Base-by-base conservation (phyloP, 495 filamentous ascomycete genomes). In the Penicillium ochrochloron region DNA sequence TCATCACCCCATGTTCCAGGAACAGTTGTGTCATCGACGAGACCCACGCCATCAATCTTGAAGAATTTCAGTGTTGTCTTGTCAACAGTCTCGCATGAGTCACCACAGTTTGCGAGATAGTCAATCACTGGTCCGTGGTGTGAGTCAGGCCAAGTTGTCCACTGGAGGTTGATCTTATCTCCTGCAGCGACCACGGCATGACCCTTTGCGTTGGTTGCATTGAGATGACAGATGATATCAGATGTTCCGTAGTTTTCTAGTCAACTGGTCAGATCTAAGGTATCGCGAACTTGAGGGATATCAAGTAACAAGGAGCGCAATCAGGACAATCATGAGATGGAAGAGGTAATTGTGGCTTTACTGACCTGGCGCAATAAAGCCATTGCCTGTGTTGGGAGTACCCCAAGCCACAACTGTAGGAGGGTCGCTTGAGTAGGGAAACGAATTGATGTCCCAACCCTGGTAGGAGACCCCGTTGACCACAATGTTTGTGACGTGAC, bases 81-180 rank as follows among this genome's bases (percentile, higher is more conserved):
- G 75, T 90, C 83, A 17, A 86, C 89, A 0, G 73, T 81, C 44
- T 84, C 79, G 74, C 89, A 92, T 83, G 86, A 3, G 64, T 59
- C 64, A 33, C 84, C 80, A 78, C 90, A 93, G 27, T 84, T 77
- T 51, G 91, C 91, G 0, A 95, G 80, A 66, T 92, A 93, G 73
- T 85, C 84, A 67, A 92, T 85, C 66, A 90, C 85, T 8, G 90
- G 90, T 9, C 91, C 89, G 62, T 87, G 82, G 61, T 90, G 90
- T 8, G 80, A 82, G 0, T 79, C 74, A 0, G 90, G 90, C 89
- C 90, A 92, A 0, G 75, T 73, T 51, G 84, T 85, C 89, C 89
- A 91, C 61, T 84, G 81, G 52, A 92, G 71, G 29, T 80, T 80
- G 58, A 91, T 75, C 31, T 71, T 77, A 58, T 78, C 78, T 31